These are phyloP conservation scores for Dictyostelium brefeldianum DNA, from an alignment of 78 protist species.

Conservation along the genomic window DNA sequence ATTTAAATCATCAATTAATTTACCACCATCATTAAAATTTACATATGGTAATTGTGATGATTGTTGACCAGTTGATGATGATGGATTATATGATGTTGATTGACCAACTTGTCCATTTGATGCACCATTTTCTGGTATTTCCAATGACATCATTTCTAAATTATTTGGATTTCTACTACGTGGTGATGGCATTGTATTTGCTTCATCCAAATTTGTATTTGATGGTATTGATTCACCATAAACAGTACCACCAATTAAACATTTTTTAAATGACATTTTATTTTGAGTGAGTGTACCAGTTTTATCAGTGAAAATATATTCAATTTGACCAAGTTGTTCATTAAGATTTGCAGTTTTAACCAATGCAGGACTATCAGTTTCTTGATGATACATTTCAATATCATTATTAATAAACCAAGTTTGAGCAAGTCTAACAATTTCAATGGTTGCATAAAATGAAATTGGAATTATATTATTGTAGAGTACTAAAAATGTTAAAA, in stretches of 20 bases:
- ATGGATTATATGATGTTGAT: background rate
- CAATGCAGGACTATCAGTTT: conserved; percentile 82
- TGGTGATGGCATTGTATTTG: background rate
- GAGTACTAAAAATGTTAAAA: conserved; percentile 58
- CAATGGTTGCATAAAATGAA: conserved; percentile 82
- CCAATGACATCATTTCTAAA: background rate
- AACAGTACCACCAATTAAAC: conserved; percentile 72
- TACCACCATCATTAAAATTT: conserved; percentile 27
- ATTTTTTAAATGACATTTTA: conserved; percentile 81
- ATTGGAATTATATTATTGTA: conserved; percentile 82
- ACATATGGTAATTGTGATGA: background rate
- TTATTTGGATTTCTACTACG: background rate
- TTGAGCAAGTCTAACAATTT: conserved; percentile 48
- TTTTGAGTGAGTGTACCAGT: conserved; percentile 98
- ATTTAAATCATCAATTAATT: conserved; percentile 34
- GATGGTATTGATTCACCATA: conserved; percentile 22
- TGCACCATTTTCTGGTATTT: background rate
- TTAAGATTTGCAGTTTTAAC: conserved; percentile 90
- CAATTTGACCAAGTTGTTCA: conserved; percentile 94
- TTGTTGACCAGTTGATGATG: background rate
- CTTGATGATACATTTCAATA: conserved; percentile 53
- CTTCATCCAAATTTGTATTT: background rate
- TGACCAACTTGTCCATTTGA: background rate
- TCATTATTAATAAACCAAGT: conserved; percentile 29
- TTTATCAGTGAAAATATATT: conserved; percentile 57